Evolutionary conservation across 2,329 filamentous ascomycete genomes (phyloP).

Genomic region (Didymella sp.): DNA sequence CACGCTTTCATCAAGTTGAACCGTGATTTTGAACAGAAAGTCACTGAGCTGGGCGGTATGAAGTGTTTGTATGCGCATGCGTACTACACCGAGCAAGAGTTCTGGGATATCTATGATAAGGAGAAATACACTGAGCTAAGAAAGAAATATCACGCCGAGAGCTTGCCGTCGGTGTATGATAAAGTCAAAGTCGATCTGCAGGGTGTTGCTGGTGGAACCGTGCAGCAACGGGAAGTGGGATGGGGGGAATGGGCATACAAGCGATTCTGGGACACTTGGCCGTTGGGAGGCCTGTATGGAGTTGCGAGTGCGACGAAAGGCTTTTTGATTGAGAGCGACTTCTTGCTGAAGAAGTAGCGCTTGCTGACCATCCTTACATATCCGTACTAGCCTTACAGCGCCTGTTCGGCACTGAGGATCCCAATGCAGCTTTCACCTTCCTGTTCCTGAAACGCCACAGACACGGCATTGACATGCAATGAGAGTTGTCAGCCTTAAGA

Average conservation of each 20-base stretch:
- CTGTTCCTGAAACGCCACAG: background rate
- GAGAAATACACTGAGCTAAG: conserved; percentile 69
- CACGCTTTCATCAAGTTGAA: conserved; percentile 72
- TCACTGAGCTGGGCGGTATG: conserved; percentile 74
- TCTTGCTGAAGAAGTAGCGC: conserved; percentile 41
- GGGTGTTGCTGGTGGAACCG: conserved; percentile 37
- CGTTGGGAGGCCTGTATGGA: conserved; percentile 50
- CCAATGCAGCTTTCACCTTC: background rate
- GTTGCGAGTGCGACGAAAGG: conserved; percentile 48
- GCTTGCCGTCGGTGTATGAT: conserved; percentile 72
- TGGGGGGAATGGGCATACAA: conserved; percentile 41
- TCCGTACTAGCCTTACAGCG: background rate
- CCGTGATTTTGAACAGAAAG: conserved; percentile 72
- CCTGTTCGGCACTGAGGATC: too few species aligned
- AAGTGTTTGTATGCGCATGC: conserved; percentile 91
- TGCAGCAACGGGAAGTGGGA: conserved; percentile 17
- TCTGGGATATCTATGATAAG: conserved; percentile 70
- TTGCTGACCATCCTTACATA: background rate
- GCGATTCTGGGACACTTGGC: conserved; percentile 46
- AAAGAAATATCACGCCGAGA: conserved; percentile 67
- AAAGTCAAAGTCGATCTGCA: conserved; percentile 62
- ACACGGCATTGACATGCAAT: conserved; percentile 9
- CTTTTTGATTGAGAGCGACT: conserved; percentile 42
- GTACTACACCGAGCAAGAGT: conserved; percentile 76
- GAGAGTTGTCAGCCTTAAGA: background rate